Evolutionary conservation across 345 rosid genomes (phyloP).

Genomic region (Hibiscus syriacus): DNA sequence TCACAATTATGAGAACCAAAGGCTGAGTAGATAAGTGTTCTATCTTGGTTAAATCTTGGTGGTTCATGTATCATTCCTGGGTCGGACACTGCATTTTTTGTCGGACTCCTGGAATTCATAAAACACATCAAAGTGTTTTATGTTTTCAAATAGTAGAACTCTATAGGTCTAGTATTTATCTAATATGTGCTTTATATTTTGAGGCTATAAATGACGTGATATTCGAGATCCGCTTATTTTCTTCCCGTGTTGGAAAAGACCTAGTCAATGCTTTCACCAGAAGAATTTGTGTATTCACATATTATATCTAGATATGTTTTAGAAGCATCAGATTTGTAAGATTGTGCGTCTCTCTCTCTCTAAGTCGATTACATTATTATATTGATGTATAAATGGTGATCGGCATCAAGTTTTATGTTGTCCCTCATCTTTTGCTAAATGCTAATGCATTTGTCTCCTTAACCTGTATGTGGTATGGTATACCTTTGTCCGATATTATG

Average conservation of each 20-base stretch:
- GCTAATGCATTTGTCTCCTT: neutral
- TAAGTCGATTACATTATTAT: neutral
- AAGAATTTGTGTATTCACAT: neutral
- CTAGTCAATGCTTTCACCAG: neutral
- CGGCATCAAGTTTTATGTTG: neutral
- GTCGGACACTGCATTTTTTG: neutral
- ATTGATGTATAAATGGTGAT: neutral
- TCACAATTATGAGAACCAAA: constrained; percentile 95
- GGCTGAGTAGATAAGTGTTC: constrained; percentile 37
- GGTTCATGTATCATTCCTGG: constrained; percentile 21
- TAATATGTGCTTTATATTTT: constrained; percentile 8
- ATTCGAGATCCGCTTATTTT: neutral
- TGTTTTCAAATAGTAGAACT: constrained; percentile 20
- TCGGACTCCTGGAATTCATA: constrained; percentile 19
- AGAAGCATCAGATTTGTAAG: neutral
- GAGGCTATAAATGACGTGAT: constrained; percentile 5
- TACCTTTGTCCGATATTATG: neutral
- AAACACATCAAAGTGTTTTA: constrained; percentile 21
- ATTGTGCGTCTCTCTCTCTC: neutral
- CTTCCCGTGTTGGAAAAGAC: neutral
- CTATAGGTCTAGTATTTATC: constrained; percentile 19
- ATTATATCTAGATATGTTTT: neutral
- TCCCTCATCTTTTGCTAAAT: neutral
- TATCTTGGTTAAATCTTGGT: constrained; percentile 4
- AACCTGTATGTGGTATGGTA: neutral